A percentile compares a stretch with the other conserved stretches of the same genome.
Evolutionary conservation across 208 protist species (phyloP).

Genomic region (Lotmaria passim): DNA sequence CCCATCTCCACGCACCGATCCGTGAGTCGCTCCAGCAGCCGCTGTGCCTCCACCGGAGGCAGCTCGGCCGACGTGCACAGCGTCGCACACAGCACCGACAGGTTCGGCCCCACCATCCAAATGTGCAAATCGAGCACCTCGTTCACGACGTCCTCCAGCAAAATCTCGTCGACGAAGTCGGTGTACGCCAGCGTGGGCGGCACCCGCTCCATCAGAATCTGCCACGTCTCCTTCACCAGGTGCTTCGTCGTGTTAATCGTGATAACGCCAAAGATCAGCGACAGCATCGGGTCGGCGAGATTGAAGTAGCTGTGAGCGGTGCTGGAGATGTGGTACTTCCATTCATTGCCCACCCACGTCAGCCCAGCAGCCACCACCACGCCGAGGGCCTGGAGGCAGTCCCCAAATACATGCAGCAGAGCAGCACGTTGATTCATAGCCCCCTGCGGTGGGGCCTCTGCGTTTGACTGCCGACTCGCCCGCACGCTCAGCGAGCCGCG

Average conservation of each 20-base stretch:
- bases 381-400: slow-evolving; percentile 25
- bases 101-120: slow-evolving; percentile 20
- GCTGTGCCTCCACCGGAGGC: slow-evolving; percentile 14
- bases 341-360: slow-evolving; percentile 20
- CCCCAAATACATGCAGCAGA: slow-evolving; percentile 30
- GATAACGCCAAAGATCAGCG: slow-evolving; percentile 16
- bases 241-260: slow-evolving; percentile 31
- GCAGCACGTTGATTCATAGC: slow-evolving; percentile 25
- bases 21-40: slow-evolving; percentile 21
- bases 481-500: slow-evolving; percentile 24
- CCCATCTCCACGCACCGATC: slow-evolving; percentile 30
- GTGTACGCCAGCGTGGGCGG: slow-evolving; percentile 22
- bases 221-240: slow-evolving; percentile 20
- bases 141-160: slow-evolving; percentile 15
- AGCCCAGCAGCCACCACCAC: slow-evolving; percentile 17
- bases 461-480: slow-evolving; percentile 19
- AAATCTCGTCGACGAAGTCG: slow-evolving; percentile 10
- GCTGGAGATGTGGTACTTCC: slow-evolving; percentile 22
- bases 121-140: slow-evolving; percentile 30
- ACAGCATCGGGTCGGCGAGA: slow-evolving; percentile 24
- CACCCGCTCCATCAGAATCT: slow-evolving; percentile 31
- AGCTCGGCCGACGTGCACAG: slow-evolving; percentile 20
- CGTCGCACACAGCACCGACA: slow-evolving; percentile 23
- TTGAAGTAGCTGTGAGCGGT: slow-evolving; percentile 30
- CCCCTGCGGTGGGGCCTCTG: slow-evolving; percentile 19